These are phyloP conservation scores for Cyclostephanos tholiformis DNA, from an alignment of 108 stramenopile genomes.

Conservation along the genomic window DNA sequence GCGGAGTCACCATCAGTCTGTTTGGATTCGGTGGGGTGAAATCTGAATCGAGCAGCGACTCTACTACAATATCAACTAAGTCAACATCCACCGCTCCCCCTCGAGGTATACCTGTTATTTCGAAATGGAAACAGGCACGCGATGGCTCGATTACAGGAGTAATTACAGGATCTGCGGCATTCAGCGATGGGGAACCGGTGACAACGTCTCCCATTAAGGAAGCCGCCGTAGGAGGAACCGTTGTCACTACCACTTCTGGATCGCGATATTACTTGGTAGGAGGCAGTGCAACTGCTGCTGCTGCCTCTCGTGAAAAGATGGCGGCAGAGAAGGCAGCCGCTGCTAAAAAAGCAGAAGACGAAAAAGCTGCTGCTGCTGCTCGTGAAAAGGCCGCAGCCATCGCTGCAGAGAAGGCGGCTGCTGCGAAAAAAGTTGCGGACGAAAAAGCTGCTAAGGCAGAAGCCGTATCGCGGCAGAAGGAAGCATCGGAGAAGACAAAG, in stretches of 20 bases:
- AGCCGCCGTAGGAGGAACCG: conserved; percentile 32
- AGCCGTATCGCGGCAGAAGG: conserved; percentile 14
- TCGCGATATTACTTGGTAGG: conserved; percentile 51
- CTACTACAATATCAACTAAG: conserved; percentile 7
- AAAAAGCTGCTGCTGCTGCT: not conserved
- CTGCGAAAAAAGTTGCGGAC: conserved; percentile 21
- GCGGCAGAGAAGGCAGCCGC: too few species aligned
- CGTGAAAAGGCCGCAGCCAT: conserved; percentile 8
- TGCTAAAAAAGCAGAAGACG: too few species aligned
- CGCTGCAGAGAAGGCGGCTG: conserved; percentile 19
- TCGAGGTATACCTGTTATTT: conserved; percentile 41
- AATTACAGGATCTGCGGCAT: conserved; percentile 40
- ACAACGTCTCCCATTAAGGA: conserved; percentile 52
- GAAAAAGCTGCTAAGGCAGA: conserved; percentile 17
- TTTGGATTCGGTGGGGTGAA: conserved; percentile 38
- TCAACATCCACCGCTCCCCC: conserved; percentile 19
- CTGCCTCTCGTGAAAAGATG: too few species aligned
- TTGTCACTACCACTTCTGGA: conserved; percentile 47
- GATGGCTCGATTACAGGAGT: conserved; percentile 61
- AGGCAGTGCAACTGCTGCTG: conserved; percentile 8
- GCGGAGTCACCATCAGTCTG: conserved; percentile 37
- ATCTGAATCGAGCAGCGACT: conserved; percentile 2
- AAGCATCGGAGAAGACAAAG: conserved; percentile 18
- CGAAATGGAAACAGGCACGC: conserved; percentile 59
- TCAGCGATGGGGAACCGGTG: conserved; percentile 48